These are phyloP conservation scores for Lepidium aucheri DNA, from an alignment of 345 rosid genomes.

Conservation along the genomic window DNA sequence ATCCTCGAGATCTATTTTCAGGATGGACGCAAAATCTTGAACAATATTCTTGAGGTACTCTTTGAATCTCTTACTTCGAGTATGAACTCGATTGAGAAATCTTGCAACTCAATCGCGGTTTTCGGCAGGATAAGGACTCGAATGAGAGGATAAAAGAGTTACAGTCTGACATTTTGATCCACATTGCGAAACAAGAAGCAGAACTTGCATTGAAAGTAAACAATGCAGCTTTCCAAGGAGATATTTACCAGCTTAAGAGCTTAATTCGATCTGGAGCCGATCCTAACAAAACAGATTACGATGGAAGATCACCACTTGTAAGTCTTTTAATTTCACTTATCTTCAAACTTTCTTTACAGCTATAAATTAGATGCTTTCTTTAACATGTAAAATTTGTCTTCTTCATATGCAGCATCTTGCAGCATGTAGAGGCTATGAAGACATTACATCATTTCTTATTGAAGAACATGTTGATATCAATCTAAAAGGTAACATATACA, in stretches of 20 bases:
- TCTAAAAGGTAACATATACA: conserved; percentile 47
- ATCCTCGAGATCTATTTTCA: conserved; percentile 85
- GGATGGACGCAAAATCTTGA: conserved; percentile 75
- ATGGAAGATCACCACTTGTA: conserved; percentile 93
- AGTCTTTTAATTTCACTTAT: background rate
- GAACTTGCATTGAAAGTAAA: conserved; percentile 89
- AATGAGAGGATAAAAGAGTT: conserved; percentile 61
- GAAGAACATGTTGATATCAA: conserved; percentile 52
- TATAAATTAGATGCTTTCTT: background rate
- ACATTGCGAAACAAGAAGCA: conserved; percentile 90
- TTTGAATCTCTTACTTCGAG: background rate
- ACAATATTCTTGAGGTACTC: conserved; percentile 76
- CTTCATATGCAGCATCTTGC: conserved; percentile 73
- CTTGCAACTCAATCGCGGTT: background rate
- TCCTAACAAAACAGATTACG: conserved; percentile 84
- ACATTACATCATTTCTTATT: conserved; percentile 55
- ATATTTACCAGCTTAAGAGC: conserved; percentile 62
- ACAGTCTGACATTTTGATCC: conserved; percentile 75
- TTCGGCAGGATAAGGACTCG: conserved; percentile 61
- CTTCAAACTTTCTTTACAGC: background rate
- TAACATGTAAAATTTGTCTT: background rate
- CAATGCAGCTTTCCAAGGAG: conserved; percentile 82
- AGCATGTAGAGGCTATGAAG: conserved; percentile 74
- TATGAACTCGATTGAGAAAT: background rate
- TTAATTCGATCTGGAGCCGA: conserved; percentile 82